phyloP scores from a whole-genome alignment of 2,329 filamentous ascomycete genomes.

The Fusarium goolgardi region DNA sequence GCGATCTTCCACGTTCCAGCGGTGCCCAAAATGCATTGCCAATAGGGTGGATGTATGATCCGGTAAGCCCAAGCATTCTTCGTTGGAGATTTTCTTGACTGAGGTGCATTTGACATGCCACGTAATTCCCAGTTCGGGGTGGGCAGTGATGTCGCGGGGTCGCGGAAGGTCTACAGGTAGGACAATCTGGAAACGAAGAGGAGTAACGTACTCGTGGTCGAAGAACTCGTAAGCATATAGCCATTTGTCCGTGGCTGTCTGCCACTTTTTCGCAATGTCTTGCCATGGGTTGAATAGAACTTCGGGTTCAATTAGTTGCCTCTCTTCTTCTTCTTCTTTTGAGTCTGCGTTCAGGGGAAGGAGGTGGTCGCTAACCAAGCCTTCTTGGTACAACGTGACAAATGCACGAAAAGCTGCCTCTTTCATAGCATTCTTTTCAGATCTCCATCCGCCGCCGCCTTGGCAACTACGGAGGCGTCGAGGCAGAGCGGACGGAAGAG shows the following conservation, averaged over 20 bases:
- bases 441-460: constrained; percentile 67
- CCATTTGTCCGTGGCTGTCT: constrained; percentile 32
- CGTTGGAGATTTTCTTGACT: constrained; percentile 31
- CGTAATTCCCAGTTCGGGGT: constrained; percentile 52
- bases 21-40: constrained; percentile 60
- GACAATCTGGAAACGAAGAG: constrained; percentile 56
- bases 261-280: constrained; percentile 58
- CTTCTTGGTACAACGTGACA: constrained; percentile 72
- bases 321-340: constrained; percentile 53
- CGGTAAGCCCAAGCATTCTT: constrained; percentile 25
- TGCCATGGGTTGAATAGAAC: constrained; percentile 61
- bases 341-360: constrained; percentile 69
- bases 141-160: constrained; percentile 54
- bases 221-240: constrained; percentile 50
- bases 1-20: constrained; percentile 55
- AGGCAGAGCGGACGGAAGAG: constrained; percentile 78
- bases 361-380: constrained; percentile 81
- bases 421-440: constrained; percentile 77
- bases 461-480: constrained; percentile 46
- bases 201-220: constrained; percentile 48
- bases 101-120: constrained; percentile 51
- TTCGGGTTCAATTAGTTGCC: constrained; percentile 51
- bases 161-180: constrained; percentile 58
- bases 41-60: constrained; percentile 62
- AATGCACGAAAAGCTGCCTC: constrained; percentile 90